A percentile compares a stretch with the other conserved stretches of the same genome.
Conservation (phyloP, 257 asterid genomes). For the Oldenlandia corymbosa region DNA sequence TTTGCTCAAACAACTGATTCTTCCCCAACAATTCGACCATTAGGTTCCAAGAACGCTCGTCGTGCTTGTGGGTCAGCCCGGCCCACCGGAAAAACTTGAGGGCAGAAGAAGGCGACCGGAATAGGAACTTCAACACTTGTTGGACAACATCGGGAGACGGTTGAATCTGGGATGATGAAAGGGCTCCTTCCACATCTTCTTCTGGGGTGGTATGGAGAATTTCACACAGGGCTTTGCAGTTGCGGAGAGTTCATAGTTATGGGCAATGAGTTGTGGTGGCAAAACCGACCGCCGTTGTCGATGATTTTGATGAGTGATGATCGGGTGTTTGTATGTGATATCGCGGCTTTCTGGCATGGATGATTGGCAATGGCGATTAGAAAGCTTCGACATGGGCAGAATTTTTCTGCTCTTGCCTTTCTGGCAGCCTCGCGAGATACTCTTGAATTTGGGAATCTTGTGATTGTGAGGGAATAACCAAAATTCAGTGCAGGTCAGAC, state of each 20-base stretch:
- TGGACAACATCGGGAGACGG: constrained; percentile 52
- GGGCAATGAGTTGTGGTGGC: constrained; percentile 22
- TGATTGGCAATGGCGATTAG: neutral
- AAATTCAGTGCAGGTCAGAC: too few species aligned
- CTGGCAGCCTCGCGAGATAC: too few species aligned
- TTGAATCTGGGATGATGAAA: constrained; percentile 33
- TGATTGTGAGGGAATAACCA: too few species aligned
- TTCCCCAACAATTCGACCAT: constrained; percentile 74
- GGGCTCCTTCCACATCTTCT: constrained; percentile 43
- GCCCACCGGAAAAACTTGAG: constrained; percentile 70
- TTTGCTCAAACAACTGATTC: constrained; percentile 56
- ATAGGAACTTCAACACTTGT: constrained; percentile 47
- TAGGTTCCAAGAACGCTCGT: constrained; percentile 53
- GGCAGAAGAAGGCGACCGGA: constrained; percentile 45
- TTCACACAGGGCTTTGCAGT: constrained; percentile 41
- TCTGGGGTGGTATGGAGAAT: constrained; percentile 37
- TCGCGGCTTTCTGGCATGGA: neutral
- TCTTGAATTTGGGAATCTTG: too few species aligned
- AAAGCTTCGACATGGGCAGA: too few species aligned
- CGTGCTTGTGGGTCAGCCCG: constrained; percentile 37
- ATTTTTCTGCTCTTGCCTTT: too few species aligned
- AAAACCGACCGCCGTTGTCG: neutral
- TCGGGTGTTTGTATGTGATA: neutral
- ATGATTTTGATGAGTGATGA: constrained; percentile 6
- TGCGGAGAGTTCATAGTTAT: constrained; percentile 25